Percentiles rank a stretch among this genome's conserved stretches.
Evolutionary conservation across 345 rosid genomes (phyloP).

Genomic region (Cardamine chenopodiifolia): DNA sequence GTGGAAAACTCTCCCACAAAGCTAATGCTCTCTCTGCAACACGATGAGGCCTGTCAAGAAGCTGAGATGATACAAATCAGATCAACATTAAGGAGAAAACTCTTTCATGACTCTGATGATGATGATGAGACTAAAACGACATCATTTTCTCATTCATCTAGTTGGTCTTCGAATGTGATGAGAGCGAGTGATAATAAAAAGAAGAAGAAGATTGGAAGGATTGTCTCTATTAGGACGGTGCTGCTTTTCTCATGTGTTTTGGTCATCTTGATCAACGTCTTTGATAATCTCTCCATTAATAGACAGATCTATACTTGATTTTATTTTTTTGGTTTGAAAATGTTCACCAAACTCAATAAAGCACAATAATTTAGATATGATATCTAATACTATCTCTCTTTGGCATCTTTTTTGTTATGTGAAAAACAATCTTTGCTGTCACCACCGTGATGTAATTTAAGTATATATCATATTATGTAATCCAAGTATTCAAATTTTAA

Average conservation of each 20-base stretch:
- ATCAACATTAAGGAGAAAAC: conserved; percentile 33
- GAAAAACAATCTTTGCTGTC: too few relatives aligned
- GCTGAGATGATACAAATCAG: conserved; percentile 10
- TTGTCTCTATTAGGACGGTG: not conserved
- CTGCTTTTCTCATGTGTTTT: conserved; percentile 25
- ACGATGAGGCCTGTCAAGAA: conserved; percentile 3
- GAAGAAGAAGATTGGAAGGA: not conserved
- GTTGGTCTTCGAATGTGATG: conserved; percentile 34
- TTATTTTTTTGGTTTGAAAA: conserved; percentile 2
- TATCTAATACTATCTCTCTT: too few relatives aligned
- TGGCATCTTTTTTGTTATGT: too few relatives aligned
- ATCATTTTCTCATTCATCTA: conserved; percentile 8
- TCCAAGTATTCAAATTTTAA: too few relatives aligned
- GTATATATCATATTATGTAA: too few relatives aligned
- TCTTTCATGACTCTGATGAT: conserved; percentile 26
- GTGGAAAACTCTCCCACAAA: conserved; percentile 52
- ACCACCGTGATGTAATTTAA: too few relatives aligned
- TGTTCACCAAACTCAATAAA: conserved; percentile 19
- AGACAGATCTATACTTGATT: conserved; percentile 27
- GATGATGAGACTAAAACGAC: not conserved
- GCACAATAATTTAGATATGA: not conserved
- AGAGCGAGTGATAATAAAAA: conserved; percentile 6
- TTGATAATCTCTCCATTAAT: conserved; percentile 9
- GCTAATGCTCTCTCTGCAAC: conserved; percentile 58
- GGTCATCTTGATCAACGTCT: conserved; percentile 12